Percentiles rank a stretch among this genome's conserved stretches.
These are phyloP conservation scores for Trypanosoma lewisi DNA, from an alignment of 208 protist species.

Conservation along the genomic window DNA sequence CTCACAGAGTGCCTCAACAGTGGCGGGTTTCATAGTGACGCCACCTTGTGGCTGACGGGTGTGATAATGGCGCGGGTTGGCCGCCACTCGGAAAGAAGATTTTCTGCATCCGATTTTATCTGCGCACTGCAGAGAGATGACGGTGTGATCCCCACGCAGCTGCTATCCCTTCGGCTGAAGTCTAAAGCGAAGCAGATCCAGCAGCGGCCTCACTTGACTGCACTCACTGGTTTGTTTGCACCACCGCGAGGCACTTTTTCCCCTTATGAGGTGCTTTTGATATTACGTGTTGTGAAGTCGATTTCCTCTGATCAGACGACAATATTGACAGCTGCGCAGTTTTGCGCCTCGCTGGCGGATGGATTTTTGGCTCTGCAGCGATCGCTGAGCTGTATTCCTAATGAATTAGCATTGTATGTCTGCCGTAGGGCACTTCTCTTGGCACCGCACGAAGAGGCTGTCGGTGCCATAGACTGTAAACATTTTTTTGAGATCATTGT, in stretches of 20 bases:
- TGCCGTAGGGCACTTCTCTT: constrained; percentile 5
- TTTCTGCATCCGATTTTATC: constrained; percentile 21
- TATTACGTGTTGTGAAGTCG: background rate
- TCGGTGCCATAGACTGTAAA: constrained; percentile 3
- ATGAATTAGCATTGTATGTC: constrained; percentile 1
- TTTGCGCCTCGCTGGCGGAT: background rate
- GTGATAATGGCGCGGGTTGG: constrained; percentile 18
- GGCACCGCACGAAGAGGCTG: background rate
- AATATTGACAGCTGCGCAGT: background rate
- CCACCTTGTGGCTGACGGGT: constrained; percentile 6
- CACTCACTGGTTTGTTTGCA: background rate
- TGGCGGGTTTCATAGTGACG: background rate
- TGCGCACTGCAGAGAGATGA: constrained; percentile 16
- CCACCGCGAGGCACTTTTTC: background rate
- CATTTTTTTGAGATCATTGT: constrained; percentile 2
- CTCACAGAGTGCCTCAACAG: background rate
- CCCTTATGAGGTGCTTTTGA: background rate
- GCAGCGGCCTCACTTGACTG: no score
- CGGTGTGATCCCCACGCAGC: constrained; percentile 10
- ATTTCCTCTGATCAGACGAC: background rate
- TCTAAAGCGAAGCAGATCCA: background rate
- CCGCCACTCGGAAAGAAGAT: constrained; percentile 14
- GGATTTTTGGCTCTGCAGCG: background rate
- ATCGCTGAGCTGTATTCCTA: background rate
- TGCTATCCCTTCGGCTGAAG: constrained; percentile 2